Evolutionary conservation across 345 rosid genomes (phyloP).

Genomic region (Eucalyptus brandiana): DNA sequence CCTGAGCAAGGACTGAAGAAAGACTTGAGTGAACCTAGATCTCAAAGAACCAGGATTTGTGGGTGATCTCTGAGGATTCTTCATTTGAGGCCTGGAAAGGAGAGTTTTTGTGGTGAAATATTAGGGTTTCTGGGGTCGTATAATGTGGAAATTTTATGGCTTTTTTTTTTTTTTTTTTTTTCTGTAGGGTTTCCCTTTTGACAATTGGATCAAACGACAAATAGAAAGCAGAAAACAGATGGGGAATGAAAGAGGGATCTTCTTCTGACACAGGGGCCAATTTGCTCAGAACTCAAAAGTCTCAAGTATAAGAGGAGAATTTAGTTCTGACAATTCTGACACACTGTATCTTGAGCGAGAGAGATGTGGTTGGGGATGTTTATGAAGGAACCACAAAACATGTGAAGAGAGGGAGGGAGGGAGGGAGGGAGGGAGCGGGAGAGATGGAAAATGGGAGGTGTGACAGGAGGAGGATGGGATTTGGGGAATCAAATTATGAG

Average conservation of each 20-base stretch:
- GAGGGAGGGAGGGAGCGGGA: not conserved
- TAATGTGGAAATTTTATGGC: not conserved
- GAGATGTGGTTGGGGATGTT: not conserved
- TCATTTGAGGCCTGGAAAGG: not conserved
- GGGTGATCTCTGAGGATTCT: not conserved
- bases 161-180: not conserved
- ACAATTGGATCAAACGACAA: not conserved
- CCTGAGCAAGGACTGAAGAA: conserved; percentile 21
- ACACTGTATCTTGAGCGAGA: not conserved
- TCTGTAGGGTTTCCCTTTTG: not conserved
- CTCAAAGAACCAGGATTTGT: not conserved
- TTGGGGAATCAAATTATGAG: conserved; percentile 4
- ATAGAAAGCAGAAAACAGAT: not conserved
- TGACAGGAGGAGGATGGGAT: conserved; percentile 8
- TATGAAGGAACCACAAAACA: not conserved
- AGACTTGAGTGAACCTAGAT: conserved; percentile 24
- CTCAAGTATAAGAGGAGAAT: conserved; percentile 3
- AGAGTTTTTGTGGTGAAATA: not conserved
- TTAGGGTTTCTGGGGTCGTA: not conserved
- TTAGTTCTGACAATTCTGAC: not conserved
- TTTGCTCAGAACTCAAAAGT: not conserved
- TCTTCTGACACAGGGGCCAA: conserved; percentile 27
- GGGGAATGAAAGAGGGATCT: not conserved
- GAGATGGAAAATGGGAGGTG: conserved; percentile 27
- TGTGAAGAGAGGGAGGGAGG: not conserved